Evolutionary conservation across 192 early-diverging fungal species (phyloP), one percentile per base, ranked within the genome.

Genomic region (Oehlia diaphana): DNA sequence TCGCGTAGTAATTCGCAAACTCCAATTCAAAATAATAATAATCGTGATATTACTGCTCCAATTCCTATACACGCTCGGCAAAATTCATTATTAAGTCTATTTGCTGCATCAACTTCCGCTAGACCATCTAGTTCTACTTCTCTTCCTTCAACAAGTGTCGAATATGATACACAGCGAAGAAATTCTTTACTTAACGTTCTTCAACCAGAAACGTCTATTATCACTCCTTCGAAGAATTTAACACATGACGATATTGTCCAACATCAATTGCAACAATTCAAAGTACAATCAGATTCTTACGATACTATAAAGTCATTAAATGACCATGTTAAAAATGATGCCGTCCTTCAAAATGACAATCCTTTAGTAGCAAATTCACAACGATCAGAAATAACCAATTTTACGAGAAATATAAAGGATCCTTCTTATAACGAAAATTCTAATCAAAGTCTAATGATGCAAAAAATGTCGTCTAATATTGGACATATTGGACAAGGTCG

Each of bases 61-160:
- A 68, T 49, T 33, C 77, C 77, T 28, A 42, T 63, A 37, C n/a
- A 31, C 3, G 77, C 77, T 63, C 62, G 77, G 23, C 37, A 66
- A 33, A 78, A 67, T 69, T 78, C 77, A 35, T 49, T 78, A 61
- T 61, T 78, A 21, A 78, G 42, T 31, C 35, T 78, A 69, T 78
- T 78, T 69, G 19, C 77, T 53, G 47, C 63, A 16, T 49, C 66
- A 23, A 49, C 77, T 53, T 69, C 64, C 6, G 14, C 65, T 37
- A 78, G 26, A 23, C 64, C 37, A 61, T 47, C 63, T 37, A 21
- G 9, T 42, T 64, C 76, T 37, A 53, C 14, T 68, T 9, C 77
- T 3, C 13, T 61, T 16, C 19, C 35, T 35, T 68, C 66, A 16
- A 23, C 21, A 12, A 31, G 66, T 13, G 47, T 69, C 21, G 65